Evolutionary conservation across 1,284 basidiomycete species (phyloP), one percentile per base, ranked within the genome.

Genomic region (Trametes versicolor): DNA sequence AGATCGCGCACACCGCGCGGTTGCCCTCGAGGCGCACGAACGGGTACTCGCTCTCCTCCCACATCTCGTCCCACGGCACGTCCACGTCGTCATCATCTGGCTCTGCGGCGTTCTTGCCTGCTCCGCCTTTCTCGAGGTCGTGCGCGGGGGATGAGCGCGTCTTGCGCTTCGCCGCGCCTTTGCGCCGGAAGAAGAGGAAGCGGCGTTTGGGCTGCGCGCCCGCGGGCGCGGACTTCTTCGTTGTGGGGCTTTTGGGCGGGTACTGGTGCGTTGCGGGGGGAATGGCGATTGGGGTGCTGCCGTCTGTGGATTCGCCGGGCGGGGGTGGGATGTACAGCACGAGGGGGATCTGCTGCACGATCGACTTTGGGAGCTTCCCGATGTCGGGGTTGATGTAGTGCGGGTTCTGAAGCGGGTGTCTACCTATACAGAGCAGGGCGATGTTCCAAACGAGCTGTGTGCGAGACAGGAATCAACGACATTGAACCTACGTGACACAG

Each of bases 271-370:
- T 74, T 27, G 81, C 74, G 39, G 82, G 77, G 2, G 83, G 82
- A 48, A 83, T 65, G 23, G 80, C 75, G 45, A 84, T 72, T 8
- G 81, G 79, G 19, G 62, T 74, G 15, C 69, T 69, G 34, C 75
- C 72, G 19, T 79, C 71, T 29, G 67, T 13, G 37, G 66, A 39
- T 8, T 80, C 82, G 60, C 87, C 85, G 1, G 90, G 90, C 4
- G 92, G 90, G 0, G 91, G 84, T 2, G 92, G 92, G 53, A 94
- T 94, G 77, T 93, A 94, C 62, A 92, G 84, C 32, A 94, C 92
- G 36, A 94, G 83, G 0, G 92, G 92, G 49, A 94, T 94, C 58
- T 83, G 83, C 60, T 94, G 89, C 32, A 94, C 92, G 9, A 89
- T 77, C 4, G 84, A 78, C 70, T 86, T 87, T 0, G 91, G 79